Conservation (phyloP, 768 basidiomycete species). For the Termitomyces sp. region DNA sequence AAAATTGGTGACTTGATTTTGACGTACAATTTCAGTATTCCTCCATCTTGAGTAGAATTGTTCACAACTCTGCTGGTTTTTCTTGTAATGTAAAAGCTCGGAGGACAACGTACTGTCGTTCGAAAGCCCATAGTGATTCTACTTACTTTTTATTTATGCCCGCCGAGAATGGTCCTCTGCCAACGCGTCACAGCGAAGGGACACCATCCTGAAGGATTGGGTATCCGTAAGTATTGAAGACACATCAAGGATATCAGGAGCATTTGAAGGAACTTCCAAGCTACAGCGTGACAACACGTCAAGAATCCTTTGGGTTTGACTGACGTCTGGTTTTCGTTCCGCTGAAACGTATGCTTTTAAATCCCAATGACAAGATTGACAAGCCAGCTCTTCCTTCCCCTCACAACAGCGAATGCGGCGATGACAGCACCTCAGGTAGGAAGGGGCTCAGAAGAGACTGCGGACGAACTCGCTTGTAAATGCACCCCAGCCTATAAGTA, state of each 20-base stretch:
- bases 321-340: constrained; percentile 80
- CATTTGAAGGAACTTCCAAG: constrained; percentile 94
- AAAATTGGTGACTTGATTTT: no score
- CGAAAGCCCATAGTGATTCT: no score
- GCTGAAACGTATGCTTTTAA: constrained; percentile 91
- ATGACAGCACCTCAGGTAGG: constrained; percentile 31
- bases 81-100: no score
- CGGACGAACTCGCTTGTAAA: constrained; percentile 83
- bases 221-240: constrained; percentile 79
- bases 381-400: constrained; percentile 98
- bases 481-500: constrained; percentile 68
- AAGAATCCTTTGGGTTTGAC: constrained; percentile 28
- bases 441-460: constrained; percentile 59
- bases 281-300: constrained; percentile 90
- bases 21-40: no score
- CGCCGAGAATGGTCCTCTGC: constrained; percentile 88
- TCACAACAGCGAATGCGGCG: constrained; percentile 77
- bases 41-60: no score
- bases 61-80: no score
- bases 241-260: constrained; percentile 91
- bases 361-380: constrained; percentile 99
- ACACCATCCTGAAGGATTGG: constrained; percentile 68
- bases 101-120: no score
- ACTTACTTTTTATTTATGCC: no score
- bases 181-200: constrained; percentile 46